These are phyloP conservation scores for Gloeophyllum trabeum DNA, from an alignment of 768 basidiomycete species.

Conservation along the genomic window DNA sequence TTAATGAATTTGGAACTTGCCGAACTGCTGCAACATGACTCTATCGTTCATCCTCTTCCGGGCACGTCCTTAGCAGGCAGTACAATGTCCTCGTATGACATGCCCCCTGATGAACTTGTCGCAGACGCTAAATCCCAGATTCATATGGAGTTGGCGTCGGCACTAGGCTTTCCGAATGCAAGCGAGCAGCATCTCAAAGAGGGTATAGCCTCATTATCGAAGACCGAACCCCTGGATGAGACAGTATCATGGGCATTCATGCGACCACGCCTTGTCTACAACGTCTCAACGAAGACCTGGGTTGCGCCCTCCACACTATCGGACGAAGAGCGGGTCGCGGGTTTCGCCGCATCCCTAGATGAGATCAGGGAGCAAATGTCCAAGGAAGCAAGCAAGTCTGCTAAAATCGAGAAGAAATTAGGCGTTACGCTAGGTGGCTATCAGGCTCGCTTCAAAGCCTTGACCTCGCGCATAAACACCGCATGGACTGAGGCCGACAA, in stretches of 20 bases:
- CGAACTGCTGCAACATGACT: slow-evolving; percentile 75
- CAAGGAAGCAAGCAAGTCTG: slow-evolving; percentile 68
- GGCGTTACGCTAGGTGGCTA: slow-evolving; percentile 86
- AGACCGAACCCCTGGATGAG: slow-evolving; percentile 51
- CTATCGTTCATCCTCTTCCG: slow-evolving; percentile 78
- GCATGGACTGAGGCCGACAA: slow-evolving; percentile 64
- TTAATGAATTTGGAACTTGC: slow-evolving; percentile 74
- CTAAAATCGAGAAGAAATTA: slow-evolving; percentile 88
- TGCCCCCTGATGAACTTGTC: slow-evolving; percentile 71
- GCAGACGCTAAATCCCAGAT: slow-evolving; percentile 59
- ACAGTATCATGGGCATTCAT: slow-evolving; percentile 60
- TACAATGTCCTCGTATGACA: slow-evolving; percentile 52
- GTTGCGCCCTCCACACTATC: slow-evolving; percentile 53
- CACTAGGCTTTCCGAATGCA: slow-evolving; percentile 81
- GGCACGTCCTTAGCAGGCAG: slow-evolving; percentile 75
- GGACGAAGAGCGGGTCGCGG: slow-evolving; percentile 45
- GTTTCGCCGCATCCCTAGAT: slow-evolving; percentile 50
- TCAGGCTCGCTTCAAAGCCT: slow-evolving; percentile 56
- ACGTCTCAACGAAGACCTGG: slow-evolving; percentile 47
- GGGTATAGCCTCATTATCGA: slow-evolving; percentile 54
- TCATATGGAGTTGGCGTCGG: slow-evolving; percentile 67
- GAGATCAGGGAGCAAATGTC: slow-evolving; percentile 61
- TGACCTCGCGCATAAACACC: slow-evolving; percentile 50
- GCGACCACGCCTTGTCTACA: slow-evolving; percentile 53
- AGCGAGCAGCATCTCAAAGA: slow-evolving; percentile 69